These are phyloP conservation scores for Cystobasidium pallidum DNA, from an alignment of 1,284 basidiomycete genomes.

Conservation along the genomic window DNA sequence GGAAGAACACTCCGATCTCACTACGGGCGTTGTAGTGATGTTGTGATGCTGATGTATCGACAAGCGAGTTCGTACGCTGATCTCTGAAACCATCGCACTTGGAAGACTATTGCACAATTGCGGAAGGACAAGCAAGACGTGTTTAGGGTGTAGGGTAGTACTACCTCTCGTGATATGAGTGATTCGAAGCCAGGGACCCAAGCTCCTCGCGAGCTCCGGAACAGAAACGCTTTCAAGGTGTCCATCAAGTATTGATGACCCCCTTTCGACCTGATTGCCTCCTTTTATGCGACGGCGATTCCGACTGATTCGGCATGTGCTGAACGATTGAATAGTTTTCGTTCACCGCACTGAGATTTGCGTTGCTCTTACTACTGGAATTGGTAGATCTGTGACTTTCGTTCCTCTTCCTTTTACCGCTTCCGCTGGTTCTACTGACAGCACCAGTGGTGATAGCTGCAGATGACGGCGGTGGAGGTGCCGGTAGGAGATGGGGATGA, in stretches of 20 bases:
- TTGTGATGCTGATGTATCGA: too few relatives aligned
- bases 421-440: not conserved
- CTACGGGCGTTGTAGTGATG: too few relatives aligned
- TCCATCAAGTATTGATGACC: constrained; percentile 1
- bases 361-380: not conserved
- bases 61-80: too few relatives aligned
- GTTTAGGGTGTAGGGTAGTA: too few relatives aligned
- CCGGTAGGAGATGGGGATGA: not conserved
- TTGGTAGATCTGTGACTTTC: constrained; percentile 6
- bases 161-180: too few relatives aligned
- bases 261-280: constrained; percentile 18
- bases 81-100: too few relatives aligned
- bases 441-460: not conserved
- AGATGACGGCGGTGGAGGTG: not conserved
- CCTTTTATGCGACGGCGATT: constrained; percentile 12
- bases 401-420: not conserved
- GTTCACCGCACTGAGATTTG: not conserved
- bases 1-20: too few relatives aligned
- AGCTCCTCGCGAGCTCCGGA: too few relatives aligned
- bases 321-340: not conserved
- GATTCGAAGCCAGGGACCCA: too few relatives aligned
- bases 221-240: not conserved
- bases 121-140: too few relatives aligned
- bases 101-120: too few relatives aligned
- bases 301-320: not conserved